phyloP scores from a whole-genome alignment of 306 rosid genomes.

The Prunus davidiana region DNA sequence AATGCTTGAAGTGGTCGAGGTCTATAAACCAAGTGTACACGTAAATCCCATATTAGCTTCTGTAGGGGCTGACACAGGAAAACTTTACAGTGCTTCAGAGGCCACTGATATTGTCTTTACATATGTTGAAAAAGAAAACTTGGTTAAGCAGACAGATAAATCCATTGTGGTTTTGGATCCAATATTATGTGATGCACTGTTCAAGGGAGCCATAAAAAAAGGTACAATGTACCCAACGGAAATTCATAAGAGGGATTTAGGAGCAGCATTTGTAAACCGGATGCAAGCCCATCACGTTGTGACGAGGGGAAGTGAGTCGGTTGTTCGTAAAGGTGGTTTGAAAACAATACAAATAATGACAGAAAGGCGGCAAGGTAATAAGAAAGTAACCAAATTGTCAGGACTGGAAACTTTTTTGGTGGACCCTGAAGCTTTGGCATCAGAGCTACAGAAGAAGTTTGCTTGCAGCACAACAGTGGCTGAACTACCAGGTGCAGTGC shows the following conservation, averaged over 20 bases:
- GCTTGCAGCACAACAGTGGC: conserved; percentile 88
- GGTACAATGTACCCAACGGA: conserved; percentile 83
- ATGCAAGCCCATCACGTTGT: conserved; percentile 93
- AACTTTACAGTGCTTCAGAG: conserved; percentile 69
- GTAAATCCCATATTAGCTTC: conserved; percentile 76
- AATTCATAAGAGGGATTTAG: conserved; percentile 84
- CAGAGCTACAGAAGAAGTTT: conserved; percentile 91
- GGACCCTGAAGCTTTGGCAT: conserved; percentile 85
- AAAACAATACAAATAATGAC: conserved; percentile 84
- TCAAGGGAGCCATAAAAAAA: conserved; percentile 82
- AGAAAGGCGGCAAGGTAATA: conserved; percentile 89
- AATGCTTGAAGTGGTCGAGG: conserved; percentile 78
- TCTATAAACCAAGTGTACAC: conserved; percentile 82
- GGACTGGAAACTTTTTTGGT: conserved; percentile 83
- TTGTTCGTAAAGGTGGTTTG: conserved; percentile 81
- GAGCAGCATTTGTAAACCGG: conserved; percentile 59
- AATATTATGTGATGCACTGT: conserved; percentile 74
- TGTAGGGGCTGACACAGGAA: conserved; percentile 65
- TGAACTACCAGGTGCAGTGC: conserved; percentile 75
- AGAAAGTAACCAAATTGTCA: conserved; percentile 83
- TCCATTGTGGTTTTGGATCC: conserved; percentile 66
- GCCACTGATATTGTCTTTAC: conserved; percentile 69
- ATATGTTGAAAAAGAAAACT: conserved; percentile 69
- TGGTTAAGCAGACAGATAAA: conserved; percentile 68
- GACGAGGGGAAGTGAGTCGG: conserved; percentile 77